phyloP scores from a whole-genome alignment of 345 rosid species.

The Lagerstroemia speciosa region DNA sequence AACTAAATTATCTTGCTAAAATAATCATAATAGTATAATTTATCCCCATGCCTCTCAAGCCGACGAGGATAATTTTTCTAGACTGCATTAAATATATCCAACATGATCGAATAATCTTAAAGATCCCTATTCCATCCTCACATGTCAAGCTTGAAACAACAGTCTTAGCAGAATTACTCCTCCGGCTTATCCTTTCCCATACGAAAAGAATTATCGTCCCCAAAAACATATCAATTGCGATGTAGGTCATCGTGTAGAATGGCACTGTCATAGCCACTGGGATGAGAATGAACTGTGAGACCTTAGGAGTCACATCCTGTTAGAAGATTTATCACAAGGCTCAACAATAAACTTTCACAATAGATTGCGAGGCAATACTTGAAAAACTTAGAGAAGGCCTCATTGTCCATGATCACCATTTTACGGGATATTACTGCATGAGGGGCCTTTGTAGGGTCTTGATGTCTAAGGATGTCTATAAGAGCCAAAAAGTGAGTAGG shows the following conservation, averaged over 20 bases:
- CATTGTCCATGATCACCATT: constrained; percentile 72
- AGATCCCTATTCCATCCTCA: constrained; percentile 92
- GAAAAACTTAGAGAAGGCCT: constrained; percentile 75
- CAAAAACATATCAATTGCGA: constrained; percentile 82
- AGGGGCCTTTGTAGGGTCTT: constrained; percentile 82
- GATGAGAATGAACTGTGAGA: constrained; percentile 72
- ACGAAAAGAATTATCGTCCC: constrained; percentile 64
- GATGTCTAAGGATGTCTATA: constrained; percentile 78
- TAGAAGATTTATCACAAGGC: constrained; percentile 52
- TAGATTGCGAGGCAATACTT: constrained; percentile 70
- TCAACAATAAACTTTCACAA: constrained; percentile 54
- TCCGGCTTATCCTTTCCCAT: constrained; percentile 61
- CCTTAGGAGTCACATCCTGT: constrained; percentile 56
- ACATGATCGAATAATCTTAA: too few species aligned
- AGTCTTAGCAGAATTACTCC: constrained; percentile 59
- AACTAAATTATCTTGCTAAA: too few species aligned
- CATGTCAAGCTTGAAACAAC: constrained; percentile 88
- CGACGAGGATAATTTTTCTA: too few species aligned
- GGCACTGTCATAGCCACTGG: constrained; percentile 95
- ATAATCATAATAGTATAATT: too few species aligned
- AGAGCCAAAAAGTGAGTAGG: constrained; percentile 81
- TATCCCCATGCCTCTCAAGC: too few species aligned
- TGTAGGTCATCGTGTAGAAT: constrained; percentile 81
- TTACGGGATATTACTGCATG: constrained; percentile 80
- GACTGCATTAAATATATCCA: too few species aligned